Evolutionary conservation across 2,329 filamentous ascomycete genomes (phyloP), one percentile per base, ranked within the genome.

Genomic region (Alternaria sp.): DNA sequence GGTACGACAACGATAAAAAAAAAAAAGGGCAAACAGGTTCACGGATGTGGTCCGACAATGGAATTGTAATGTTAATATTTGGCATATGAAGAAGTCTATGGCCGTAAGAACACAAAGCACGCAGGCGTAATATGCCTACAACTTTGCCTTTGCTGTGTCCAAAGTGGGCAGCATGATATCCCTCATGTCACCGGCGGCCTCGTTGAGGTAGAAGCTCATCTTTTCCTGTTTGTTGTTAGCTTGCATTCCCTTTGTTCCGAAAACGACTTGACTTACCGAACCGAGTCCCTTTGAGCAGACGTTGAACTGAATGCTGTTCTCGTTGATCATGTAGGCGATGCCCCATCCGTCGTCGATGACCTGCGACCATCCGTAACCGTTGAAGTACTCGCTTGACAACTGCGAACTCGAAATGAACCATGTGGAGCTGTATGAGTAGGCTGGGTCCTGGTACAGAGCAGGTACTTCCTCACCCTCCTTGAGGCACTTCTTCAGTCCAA

Each of bases 251-350:
- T 5, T 32, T 28, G 12, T 41, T 4, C 16, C n/a, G 10, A 7
- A n/a, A 12, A 22, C 7, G 16, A 22, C 1, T 27, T 2, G 4
- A 76, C 76, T 70, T 77, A 79, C 77, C 62, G 91, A 92, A 45
- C 94, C 95, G 51, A 97, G 84, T 59, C 91, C 89, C 86, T 98
- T 99, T 78, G 92, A 95, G 67, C 97, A 94, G 69, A 99, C 89
- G 82, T 99, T 99, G 85, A 99, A 98, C 87, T 98, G 95, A 66
- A 99, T 86, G 80, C 93, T 97, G 81, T 97, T 97, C 85, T 98
- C 94, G 78, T 99, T 99, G 80, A 99, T 98, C 95, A 99, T 99
- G 80, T 99, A 99, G 40, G 95, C 95, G 76, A 99, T 97, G 43
- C 95, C 95, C 81, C 95, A 99, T 30, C 95, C 95, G 62, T 91